phyloP scores from a whole-genome alignment of 192 early-diverging fungal genomes.

The Backusella psychrophila region DNA sequence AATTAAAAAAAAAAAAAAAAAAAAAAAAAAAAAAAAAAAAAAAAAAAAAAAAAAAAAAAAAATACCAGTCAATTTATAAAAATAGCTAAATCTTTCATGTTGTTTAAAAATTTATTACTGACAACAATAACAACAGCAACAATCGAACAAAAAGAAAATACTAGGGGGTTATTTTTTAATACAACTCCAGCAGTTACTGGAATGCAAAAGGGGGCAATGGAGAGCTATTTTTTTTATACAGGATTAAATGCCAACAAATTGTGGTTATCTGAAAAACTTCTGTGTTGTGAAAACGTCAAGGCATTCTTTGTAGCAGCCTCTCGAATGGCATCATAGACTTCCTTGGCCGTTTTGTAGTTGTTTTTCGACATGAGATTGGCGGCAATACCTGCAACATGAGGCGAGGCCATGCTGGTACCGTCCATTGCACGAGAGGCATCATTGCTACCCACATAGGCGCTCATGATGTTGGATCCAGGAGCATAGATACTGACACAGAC shows the following conservation, averaged over 20 bases:
- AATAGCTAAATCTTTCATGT: not conserved
- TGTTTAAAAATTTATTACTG: not conserved
- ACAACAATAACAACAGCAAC: not conserved
- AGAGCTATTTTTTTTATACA: not conserved
- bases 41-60: not conserved
- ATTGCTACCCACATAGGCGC: slow-evolving; percentile 28
- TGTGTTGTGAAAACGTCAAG: not conserved
- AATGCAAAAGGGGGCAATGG: not conserved
- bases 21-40: not conserved
- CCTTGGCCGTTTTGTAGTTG: slow-evolving; percentile 17
- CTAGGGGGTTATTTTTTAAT: not conserved
- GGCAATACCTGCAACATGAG: slow-evolving; percentile 50
- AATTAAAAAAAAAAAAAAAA: not conserved
- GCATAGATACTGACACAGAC: slow-evolving; percentile 61
- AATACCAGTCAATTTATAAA: not conserved
- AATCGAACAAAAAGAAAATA: not conserved
- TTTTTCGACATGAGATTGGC: slow-evolving; percentile 34
- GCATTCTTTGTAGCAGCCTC: slow-evolving; percentile 10
- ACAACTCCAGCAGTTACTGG: not conserved
- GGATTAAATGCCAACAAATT: slow-evolving; percentile 11
- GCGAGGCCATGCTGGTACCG: slow-evolving; percentile 52
- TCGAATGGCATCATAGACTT: slow-evolving; percentile 36
- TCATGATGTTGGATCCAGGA: slow-evolving; percentile 55
- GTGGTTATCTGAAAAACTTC: not conserved
- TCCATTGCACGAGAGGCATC: slow-evolving; percentile 34